Base-by-base conservation (phyloP, 176 grass and related monocot genomes). In the Elaeis guineensis region DNA sequence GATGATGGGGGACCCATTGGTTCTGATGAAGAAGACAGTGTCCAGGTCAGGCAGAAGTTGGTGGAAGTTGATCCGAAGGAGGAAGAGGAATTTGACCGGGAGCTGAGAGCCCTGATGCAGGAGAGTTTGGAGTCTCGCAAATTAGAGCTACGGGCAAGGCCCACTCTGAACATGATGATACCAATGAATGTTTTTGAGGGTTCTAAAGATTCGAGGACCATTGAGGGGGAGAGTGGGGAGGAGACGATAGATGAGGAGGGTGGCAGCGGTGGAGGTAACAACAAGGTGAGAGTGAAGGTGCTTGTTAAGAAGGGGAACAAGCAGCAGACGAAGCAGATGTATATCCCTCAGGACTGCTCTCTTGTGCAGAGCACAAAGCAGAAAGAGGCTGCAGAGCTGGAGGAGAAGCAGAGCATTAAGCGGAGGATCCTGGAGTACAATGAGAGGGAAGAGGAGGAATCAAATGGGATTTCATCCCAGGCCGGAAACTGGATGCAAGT, bases 241-340 rank as follows among this genome's bases (percentile, higher is more conserved):
- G 94, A 98, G 68, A 98, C 87, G 55, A 52, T 98, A 17, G 94
- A 98, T 56, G 92, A 98, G 69, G 84, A 88, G 58, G 78, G 83
- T 66, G 87, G 82, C 59, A 70, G 24, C 65, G 69, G 52, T 65
- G 78, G 80, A 11, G 66, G 64, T 63, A 26, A 26, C 25, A 83
- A 75, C 86, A 96, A 85, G 79, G 80, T 98, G 39, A 80, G 84
- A 57, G 94, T 98, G 25, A 98, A 93, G 63, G 94, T 98, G 69
- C 63, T 98, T 35, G 86, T 98, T 78, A 98, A 98, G 73, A 92
- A 83, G 77, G 94, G 94, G 15, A 86, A 89, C 76, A 98, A 89
- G 69, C 94, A 98, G 50, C 87, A 98, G 63, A 98, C 84, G 16
- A 92, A 77, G 49, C 94, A 98, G 69, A 98, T 98, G 94, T 77